These are phyloP conservation scores for Pseudozyma thailandica DNA, from an alignment of 1,284 basidiomycete genomes.

Conservation along the genomic window DNA sequence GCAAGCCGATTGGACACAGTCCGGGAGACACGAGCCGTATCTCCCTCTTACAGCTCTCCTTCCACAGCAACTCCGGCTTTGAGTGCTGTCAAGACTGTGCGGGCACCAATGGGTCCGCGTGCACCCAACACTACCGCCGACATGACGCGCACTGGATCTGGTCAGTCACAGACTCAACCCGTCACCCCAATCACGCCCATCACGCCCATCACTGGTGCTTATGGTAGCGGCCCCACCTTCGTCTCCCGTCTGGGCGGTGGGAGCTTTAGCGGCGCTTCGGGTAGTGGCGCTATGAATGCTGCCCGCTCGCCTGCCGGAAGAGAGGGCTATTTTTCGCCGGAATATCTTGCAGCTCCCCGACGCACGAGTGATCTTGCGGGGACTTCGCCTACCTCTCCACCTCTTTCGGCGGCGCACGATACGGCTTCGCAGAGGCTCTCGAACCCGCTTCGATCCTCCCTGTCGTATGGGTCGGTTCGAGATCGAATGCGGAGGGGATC, in stretches of 20 bases:
- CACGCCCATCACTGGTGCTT: slow-evolving; percentile 24
- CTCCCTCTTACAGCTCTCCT: too few relatives aligned
- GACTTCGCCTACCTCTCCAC: slow-evolving; percentile 11
- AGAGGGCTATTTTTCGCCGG: slow-evolving; percentile 25
- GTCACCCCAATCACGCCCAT: slow-evolving; percentile 16
- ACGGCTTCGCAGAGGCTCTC: slow-evolving; percentile 2
- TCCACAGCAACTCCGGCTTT: background rate
- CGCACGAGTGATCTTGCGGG: slow-evolving; percentile 13
- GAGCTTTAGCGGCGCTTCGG: slow-evolving; percentile 12
- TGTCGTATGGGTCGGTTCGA: slow-evolving; percentile 39
- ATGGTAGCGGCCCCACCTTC: slow-evolving; percentile 22
- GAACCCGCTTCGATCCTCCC: slow-evolving; percentile 11
- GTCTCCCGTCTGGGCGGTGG: slow-evolving; percentile 34
- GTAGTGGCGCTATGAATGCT: too few relatives aligned
- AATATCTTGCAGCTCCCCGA: slow-evolving; percentile 14
- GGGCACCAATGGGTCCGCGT: slow-evolving; percentile 32
- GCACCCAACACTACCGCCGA: slow-evolving; percentile 15
- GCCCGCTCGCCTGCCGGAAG: too few relatives aligned
- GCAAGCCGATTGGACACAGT: slow-evolving; percentile 11
- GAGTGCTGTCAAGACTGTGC: slow-evolving; percentile 3
- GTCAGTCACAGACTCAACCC: slow-evolving; percentile 5
- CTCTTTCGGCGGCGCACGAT: background rate
- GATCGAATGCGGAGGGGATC: slow-evolving; percentile 29
- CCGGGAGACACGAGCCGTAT: background rate
- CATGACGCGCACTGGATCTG: slow-evolving; percentile 20